Evolutionary conservation across 768 basidiomycete species (phyloP).

Genomic region (Kwoniella dendrophila): DNA sequence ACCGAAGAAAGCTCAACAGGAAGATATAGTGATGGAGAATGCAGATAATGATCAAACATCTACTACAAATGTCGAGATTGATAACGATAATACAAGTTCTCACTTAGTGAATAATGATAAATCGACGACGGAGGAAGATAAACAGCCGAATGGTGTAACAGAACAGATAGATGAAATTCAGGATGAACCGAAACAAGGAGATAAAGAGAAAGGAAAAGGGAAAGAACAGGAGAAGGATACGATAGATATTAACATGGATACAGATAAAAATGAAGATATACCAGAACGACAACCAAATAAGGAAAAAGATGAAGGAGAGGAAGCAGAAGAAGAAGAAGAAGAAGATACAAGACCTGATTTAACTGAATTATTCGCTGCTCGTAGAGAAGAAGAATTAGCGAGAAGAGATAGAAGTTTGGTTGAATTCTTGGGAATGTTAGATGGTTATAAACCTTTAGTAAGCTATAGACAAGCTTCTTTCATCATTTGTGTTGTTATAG

Average conservation of each 20-base stretch:
- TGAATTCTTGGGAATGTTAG: conserved; percentile 92
- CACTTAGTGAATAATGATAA: too few species aligned
- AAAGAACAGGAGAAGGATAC: too few species aligned
- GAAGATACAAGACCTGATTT: conserved; percentile 19
- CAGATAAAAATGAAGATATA: not conserved
- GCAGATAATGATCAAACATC: too few species aligned
- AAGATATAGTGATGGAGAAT: conserved; percentile 12
- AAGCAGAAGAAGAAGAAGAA: conserved; percentile 6
- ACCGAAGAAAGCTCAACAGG: not conserved
- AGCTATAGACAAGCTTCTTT: conserved; percentile 35
- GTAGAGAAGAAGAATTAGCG: conserved; percentile 58
- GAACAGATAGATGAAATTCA: too few species aligned
- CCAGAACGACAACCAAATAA: not conserved
- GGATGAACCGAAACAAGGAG: too few species aligned
- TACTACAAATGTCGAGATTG: too few species aligned
- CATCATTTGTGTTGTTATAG: not conserved
- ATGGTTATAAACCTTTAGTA: conserved; percentile 94
- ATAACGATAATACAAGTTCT: too few species aligned
- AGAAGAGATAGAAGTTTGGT: conserved; percentile 86
- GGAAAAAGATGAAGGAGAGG: not conserved
- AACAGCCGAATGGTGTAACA: too few species aligned
- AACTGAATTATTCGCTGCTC: conserved; percentile 38
- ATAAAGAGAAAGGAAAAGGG: too few species aligned
- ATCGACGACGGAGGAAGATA: too few species aligned
- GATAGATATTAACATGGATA: too few species aligned